Percentiles rank a stretch among this genome's conserved stretches.
Evolutionary conservation across 2,329 filamentous ascomycete species (phyloP).

Genomic region (Cladobotryum protrusum): DNA sequence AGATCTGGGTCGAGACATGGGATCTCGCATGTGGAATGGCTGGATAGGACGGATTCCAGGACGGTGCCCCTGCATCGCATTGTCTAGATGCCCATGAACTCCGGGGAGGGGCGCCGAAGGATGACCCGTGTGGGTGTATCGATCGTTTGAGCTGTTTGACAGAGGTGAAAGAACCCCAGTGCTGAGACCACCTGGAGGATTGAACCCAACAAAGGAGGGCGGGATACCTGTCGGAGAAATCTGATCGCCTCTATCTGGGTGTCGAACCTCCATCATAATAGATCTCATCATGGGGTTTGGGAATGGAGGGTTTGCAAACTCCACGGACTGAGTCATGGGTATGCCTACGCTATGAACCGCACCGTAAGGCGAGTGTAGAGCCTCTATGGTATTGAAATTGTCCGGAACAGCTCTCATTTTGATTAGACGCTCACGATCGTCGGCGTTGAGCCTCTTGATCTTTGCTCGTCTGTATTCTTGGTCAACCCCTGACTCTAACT

Average conservation of each 20-base stretch:
- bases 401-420: conserved; percentile 66
- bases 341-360: conserved; percentile 49
- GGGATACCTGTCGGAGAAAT: conserved; percentile 62
- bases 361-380: conserved; percentile 61
- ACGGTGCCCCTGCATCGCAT: conserved; percentile 38
- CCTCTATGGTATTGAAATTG: conserved; percentile 64
- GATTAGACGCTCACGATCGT: conserved; percentile 65
- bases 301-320: conserved; percentile 45
- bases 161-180: conserved; percentile 53
- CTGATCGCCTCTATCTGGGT: conserved; percentile 58
- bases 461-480: conserved; percentile 53
- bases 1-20: conserved; percentile 50
- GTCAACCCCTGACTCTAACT: conserved; percentile 3
- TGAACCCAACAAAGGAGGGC: conserved; percentile 63
- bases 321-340: conserved; percentile 42
- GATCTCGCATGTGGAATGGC: conserved; percentile 52
- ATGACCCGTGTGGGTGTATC: conserved; percentile 47
- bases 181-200: conserved; percentile 44
- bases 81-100: conserved; percentile 41
- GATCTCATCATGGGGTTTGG: conserved; percentile 59
- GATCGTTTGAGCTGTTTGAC: conserved; percentile 48
- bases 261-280: conserved; percentile 62
- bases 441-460: conserved; percentile 64
- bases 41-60: conserved; percentile 47
- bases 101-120: conserved; percentile 41